phyloP scores from a whole-genome alignment of 2,329 filamentous ascomycete genomes.

The Phialophora expanda region DNA sequence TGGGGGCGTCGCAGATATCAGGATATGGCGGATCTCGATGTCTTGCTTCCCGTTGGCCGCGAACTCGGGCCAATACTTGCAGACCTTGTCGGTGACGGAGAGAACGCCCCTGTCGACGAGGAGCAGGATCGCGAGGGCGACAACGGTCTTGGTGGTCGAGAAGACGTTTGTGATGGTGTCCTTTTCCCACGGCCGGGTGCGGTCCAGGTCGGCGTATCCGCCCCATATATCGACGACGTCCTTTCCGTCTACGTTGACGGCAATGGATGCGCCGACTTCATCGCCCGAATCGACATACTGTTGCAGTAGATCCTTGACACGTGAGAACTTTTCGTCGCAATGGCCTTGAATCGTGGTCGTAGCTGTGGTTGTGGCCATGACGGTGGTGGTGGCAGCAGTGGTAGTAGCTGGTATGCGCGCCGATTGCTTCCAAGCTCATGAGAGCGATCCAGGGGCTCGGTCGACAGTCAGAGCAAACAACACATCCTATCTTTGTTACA shows the following conservation, averaged over 20 bases:
- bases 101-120: slow-evolving; percentile 42
- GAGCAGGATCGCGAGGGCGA: slow-evolving; percentile 39
- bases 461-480: too few species aligned
- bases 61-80: slow-evolving; percentile 46
- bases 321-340: slow-evolving; percentile 46
- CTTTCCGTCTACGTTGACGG: slow-evolving; percentile 49
- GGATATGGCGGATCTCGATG: slow-evolving; percentile 39
- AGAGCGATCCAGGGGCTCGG: too few species aligned
- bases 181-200: slow-evolving; percentile 35
- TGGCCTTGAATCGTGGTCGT: slow-evolving; percentile 43
- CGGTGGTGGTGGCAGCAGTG: too few species aligned
- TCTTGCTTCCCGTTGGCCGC: slow-evolving; percentile 43
- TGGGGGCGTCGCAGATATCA: slow-evolving; percentile 45
- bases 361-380: too few species aligned
- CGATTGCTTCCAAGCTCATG: too few species aligned
- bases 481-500: too few species aligned
- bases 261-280: slow-evolving; percentile 55
- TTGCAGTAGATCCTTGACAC: slow-evolving; percentile 46
- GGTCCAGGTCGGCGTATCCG: slow-evolving; percentile 45
- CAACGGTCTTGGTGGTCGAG: slow-evolving; percentile 42
- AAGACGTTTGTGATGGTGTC: slow-evolving; percentile 38
- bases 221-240: slow-evolving; percentile 55
- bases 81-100: slow-evolving; percentile 40
- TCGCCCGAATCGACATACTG: slow-evolving; percentile 45
- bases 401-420: too few species aligned